These are phyloP conservation scores for Vaccinium darrowii DNA, from an alignment of 148 eudicot genomes.

Conservation along the genomic window DNA sequence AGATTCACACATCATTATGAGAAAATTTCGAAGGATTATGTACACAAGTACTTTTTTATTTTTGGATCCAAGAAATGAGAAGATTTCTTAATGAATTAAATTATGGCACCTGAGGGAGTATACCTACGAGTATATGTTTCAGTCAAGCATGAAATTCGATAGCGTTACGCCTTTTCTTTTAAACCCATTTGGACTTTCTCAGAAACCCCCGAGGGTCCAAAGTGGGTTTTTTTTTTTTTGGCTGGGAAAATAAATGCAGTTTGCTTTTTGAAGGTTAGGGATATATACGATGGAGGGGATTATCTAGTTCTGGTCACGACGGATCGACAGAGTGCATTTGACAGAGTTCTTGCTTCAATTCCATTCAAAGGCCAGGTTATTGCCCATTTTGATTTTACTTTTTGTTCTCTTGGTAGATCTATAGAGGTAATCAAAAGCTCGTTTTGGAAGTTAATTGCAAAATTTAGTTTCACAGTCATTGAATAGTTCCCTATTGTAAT, in stretches of 20 bases:
- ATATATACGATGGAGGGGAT: conserved; percentile 88
- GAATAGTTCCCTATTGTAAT: neutral
- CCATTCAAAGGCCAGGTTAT: conserved; percentile 95
- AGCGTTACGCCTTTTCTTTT: neutral
- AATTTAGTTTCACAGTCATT: neutral
- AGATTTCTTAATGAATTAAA: neutral
- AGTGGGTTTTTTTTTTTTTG: neutral
- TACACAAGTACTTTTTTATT: neutral
- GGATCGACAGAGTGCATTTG: conserved; percentile 95
- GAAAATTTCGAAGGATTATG: neutral
- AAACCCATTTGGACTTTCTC: neutral
- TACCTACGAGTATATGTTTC: neutral
- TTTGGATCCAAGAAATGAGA: neutral
- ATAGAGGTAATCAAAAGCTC: neutral
- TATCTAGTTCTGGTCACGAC: conserved; percentile 89
- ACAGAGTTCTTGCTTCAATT: conserved; percentile 88
- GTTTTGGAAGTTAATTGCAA: neutral
- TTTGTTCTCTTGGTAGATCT: neutral
- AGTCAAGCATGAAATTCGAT: neutral
- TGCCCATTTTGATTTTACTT: neutral
- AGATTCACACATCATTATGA: neutral
- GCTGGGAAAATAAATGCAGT: neutral
- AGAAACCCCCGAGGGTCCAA: neutral
- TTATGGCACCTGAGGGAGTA: neutral
- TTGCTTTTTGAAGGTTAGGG: conserved; percentile 69